Conservation (phyloP, 176 grass and related monocot genomes). For the Thalia dealbata region DNA sequence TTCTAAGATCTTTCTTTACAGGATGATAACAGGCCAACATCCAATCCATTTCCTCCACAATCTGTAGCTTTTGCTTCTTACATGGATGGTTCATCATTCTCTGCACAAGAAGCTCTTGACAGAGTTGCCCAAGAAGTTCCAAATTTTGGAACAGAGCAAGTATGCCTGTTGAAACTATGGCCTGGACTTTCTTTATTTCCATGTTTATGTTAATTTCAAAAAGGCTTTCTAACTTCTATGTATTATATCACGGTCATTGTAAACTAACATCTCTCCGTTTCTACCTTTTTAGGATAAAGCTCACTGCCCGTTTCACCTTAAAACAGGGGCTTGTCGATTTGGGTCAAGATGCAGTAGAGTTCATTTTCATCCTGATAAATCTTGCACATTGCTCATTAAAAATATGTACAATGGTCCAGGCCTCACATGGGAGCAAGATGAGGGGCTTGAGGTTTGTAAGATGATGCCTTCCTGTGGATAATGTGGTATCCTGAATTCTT, state of each 20-base stretch:
- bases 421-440: conserved; percentile 86
- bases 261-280: neutral
- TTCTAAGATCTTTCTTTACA: conserved; percentile 27
- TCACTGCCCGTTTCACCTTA: conserved; percentile 91
- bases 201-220: neutral
- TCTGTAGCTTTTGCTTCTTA: conserved; percentile 53
- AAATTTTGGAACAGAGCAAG: conserved; percentile 99
- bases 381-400: conserved; percentile 83
- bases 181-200: neutral
- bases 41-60: conserved; percentile 75
- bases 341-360: conserved; percentile 75
- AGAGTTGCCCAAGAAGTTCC: conserved; percentile 93
- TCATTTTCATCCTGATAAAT: conserved; percentile 94
- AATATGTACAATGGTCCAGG: conserved; percentile 96
- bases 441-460: conserved; percentile 99
- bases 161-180: conserved; percentile 19
- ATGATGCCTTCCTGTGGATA: conserved; percentile 40
- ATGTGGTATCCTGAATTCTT: conserved; percentile 71
- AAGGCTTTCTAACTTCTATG: neutral
- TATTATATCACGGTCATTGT: neutral
- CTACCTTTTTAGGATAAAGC: conserved; percentile 77
- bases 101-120: conserved; percentile 66
- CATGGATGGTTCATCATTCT: conserved; percentile 39
- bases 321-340: conserved; percentile 85
- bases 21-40: conserved; percentile 79